Conservation (phyloP, 495 filamentous ascomycete genomes). For the Astrothelium macrocarpum region DNA sequence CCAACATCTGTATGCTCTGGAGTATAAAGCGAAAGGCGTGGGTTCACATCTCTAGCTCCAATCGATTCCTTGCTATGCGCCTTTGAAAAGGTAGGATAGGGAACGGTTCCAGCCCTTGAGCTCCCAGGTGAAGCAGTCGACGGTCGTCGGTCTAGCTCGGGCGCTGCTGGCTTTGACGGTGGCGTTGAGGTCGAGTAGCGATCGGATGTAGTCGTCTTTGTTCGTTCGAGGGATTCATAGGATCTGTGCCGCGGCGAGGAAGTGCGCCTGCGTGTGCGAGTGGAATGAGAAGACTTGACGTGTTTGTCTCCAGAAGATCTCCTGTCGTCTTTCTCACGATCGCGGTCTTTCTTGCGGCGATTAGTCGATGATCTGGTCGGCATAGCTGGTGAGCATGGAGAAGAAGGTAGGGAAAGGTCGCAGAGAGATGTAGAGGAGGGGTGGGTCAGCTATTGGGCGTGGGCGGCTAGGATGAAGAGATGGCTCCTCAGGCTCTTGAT, state of each 20-base stretch:
- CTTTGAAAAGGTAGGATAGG: conserved; percentile 83
- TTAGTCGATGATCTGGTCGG: background rate
- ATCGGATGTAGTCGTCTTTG: background rate
- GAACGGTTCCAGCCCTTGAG: conserved; percentile 48
- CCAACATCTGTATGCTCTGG: conserved; percentile 73
- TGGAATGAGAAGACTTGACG: background rate
- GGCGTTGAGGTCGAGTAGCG: conserved; percentile 10
- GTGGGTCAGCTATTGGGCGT: background rate
- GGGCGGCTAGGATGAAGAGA: background rate
- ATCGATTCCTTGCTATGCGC: conserved; percentile 79
- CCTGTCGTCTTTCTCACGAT: conserved; percentile 24
- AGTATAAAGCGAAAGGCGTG: conserved; percentile 51
- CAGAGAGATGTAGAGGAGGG: background rate
- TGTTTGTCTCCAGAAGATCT: background rate
- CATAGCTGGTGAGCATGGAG: conserved; percentile 13
- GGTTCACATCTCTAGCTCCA: conserved; percentile 47
- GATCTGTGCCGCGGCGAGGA: background rate
- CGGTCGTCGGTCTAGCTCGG: conserved; percentile 33
- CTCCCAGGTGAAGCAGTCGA: conserved; percentile 22
- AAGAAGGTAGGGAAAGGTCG: background rate
- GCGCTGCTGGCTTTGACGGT: conserved; percentile 21
- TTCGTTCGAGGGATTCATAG: background rate
- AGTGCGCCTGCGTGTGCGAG: background rate
- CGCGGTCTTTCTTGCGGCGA: conserved; percentile 26
- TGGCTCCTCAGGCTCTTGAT: background rate